Conservation (phyloP, 2,329 filamentous ascomycete species). For the Fusarium equiseti region DNA sequence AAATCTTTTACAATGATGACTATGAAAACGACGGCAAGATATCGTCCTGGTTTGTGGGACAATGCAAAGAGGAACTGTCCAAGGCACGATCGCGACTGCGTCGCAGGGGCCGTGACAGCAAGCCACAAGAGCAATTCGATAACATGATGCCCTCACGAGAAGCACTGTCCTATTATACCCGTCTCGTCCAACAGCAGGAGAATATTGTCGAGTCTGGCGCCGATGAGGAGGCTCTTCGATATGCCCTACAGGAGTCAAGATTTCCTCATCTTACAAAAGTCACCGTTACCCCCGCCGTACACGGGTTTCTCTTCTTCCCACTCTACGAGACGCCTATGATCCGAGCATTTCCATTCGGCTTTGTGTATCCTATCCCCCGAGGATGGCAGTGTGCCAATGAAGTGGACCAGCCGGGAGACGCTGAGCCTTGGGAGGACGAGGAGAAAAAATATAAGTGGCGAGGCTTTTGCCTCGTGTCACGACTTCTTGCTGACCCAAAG, state of each 20-base stretch:
- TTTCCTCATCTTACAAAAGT: background rate
- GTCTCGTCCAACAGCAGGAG: background rate
- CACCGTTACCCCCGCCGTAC: background rate
- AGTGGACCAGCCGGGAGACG: background rate
- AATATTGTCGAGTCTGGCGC: background rate
- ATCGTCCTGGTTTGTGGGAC: background rate
- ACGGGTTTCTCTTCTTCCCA: conserved; percentile 4
- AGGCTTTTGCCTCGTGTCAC: background rate
- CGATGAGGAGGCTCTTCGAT: background rate
- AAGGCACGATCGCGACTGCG: background rate
- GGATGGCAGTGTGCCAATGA: background rate
- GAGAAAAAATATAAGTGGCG: background rate
- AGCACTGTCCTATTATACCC: background rate
- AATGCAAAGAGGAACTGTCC: background rate
- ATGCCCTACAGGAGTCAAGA: background rate
- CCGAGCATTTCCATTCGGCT: conserved; percentile 2
- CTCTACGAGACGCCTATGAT: conserved; percentile 16
- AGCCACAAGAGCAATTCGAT: background rate
- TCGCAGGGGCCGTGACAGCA: background rate
- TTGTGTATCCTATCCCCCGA: conserved; percentile 1
- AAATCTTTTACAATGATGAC: background rate
- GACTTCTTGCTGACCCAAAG: background rate
- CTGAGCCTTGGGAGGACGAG: background rate
- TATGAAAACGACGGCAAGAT: background rate
- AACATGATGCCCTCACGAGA: background rate